These are phyloP conservation scores for Scheffersomyces lignosus DNA, from an alignment of 805 yeast species.

Conservation along the genomic window DNA sequence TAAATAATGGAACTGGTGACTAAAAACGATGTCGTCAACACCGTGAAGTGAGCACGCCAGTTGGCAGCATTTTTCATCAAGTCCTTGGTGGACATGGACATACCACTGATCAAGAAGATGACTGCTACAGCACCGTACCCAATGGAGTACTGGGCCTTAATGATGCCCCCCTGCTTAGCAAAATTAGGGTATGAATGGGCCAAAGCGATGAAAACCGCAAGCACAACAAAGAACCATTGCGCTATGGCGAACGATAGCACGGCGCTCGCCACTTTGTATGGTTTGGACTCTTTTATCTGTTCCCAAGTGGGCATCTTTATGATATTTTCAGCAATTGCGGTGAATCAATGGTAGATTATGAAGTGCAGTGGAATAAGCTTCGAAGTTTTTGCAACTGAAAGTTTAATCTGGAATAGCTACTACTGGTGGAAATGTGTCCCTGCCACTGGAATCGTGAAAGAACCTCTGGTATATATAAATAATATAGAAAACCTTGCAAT, in stretches of 20 bases:
- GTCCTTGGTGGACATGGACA: constrained; percentile 68
- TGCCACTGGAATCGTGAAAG: no score
- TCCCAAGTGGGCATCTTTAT: neutral
- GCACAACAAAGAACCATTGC: constrained; percentile 76
- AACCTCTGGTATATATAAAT: no score
- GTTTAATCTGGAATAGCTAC: no score
- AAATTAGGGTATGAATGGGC: constrained; percentile 80
- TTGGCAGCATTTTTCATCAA: constrained; percentile 62
- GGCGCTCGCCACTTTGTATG: constrained; percentile 9
- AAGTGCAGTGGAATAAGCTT: no score
- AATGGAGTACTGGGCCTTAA: constrained; percentile 72
- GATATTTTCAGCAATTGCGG: no score
- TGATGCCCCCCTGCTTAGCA: constrained; percentile 79
- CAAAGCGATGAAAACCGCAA: constrained; percentile 72
- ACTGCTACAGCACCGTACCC: constrained; percentile 86
- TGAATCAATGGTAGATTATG: no score
- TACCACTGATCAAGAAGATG: constrained; percentile 79
- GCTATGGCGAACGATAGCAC: constrained; percentile 27
- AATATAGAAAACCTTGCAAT: no score
- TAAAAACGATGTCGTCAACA: constrained; percentile 65
- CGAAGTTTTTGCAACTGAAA: no score
- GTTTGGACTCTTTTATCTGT: constrained; percentile 9
- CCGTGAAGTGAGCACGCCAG: constrained; percentile 82
- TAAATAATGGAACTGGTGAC: constrained; percentile 69
- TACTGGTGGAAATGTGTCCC: no score